These are phyloP conservation scores for Zizania latifolia DNA, from an alignment of 176 grass and related monocot species.

Conservation along the genomic window DNA sequence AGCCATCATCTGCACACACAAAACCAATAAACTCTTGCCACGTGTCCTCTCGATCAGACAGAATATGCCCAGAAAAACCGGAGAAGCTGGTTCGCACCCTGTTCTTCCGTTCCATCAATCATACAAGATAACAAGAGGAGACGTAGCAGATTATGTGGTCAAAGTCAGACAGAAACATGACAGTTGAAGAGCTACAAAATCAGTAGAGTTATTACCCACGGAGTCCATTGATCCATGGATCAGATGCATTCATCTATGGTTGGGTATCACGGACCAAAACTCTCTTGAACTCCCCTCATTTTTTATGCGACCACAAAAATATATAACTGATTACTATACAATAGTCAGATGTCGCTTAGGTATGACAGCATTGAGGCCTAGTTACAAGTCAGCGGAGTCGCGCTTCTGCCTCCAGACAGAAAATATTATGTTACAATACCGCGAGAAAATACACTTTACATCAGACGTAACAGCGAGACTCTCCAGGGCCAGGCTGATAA, in stretches of 20 bases:
- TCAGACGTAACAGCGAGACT: background rate
- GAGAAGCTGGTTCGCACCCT: background rate
- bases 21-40: background rate
- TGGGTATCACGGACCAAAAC: background rate
- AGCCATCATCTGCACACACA: constrained; percentile 2
- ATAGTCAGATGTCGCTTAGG: background rate
- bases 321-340: background rate
- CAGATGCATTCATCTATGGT: background rate
- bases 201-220: background rate
- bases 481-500: background rate
- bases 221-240: background rate
- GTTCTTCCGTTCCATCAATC: background rate
- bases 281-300: background rate
- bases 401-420: background rate
- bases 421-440: background rate
- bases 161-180: background rate
- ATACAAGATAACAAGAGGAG: background rate
- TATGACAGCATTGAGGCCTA: background rate
- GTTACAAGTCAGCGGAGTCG: background rate
- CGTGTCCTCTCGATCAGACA: background rate
- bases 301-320: background rate
- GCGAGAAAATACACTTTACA: background rate
- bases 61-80: background rate
- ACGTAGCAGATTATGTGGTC: background rate
- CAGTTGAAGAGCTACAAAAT: background rate